phyloP scores from a whole-genome alignment of 495 filamentous ascomycete species.

The Hypoxylon intermedium region DNA sequence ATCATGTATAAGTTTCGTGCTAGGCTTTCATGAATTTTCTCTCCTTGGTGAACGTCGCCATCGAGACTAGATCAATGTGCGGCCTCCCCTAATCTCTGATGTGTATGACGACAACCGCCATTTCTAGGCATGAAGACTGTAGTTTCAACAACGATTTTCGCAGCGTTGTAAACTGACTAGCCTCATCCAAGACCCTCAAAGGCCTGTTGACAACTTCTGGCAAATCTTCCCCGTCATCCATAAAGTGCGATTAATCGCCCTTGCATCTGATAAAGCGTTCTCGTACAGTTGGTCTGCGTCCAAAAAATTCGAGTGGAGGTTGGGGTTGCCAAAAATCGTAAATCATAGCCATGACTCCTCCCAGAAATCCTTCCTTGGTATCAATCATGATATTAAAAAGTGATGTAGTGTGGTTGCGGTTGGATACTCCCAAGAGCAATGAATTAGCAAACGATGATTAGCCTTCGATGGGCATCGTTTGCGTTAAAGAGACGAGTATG shows the following conservation, averaged over 20 bases:
- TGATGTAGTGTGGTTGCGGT: not conserved
- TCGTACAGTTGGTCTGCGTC: not conserved
- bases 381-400: constrained; percentile 15
- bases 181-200: not conserved
- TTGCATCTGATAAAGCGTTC: not conserved
- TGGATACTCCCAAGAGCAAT: too few species aligned
- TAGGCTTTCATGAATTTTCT: not conserved
- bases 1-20: not conserved
- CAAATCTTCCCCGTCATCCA: not conserved
- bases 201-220: not conserved
- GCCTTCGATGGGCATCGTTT: not conserved
- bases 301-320: not conserved
- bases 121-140: too few species aligned
- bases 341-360: not conserved
- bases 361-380: not conserved
- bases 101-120: too few species aligned
- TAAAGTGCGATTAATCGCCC: not conserved
- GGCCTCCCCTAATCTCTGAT: too few species aligned
- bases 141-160: not conserved
- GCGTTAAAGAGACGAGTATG: not conserved
- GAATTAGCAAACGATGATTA: not conserved
- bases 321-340: not conserved
- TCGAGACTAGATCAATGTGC: not conserved
- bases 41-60: not conserved
- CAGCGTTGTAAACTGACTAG: not conserved